Evolutionary conservation across 345 rosid species (phyloP), one percentile per base, ranked within the genome.

Genomic region (Gossypium australe): DNA sequence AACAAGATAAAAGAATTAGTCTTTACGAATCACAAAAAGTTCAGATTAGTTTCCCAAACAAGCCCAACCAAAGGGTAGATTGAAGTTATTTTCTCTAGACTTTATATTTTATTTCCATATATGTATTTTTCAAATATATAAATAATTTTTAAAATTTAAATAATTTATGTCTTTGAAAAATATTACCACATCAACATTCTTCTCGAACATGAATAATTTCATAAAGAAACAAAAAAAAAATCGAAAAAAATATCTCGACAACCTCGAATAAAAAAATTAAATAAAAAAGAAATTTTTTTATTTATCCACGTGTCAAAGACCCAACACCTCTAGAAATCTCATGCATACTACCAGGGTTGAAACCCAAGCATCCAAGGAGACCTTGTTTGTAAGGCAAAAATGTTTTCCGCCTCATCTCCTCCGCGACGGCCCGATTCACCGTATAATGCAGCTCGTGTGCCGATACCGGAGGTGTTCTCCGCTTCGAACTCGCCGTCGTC

Each of bases 381-480:
- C 99, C 94, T 70, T 88, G 98, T 82, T 83, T 93, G 91, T 95
- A 95, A 4, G 98, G 99, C 86, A 95, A 82, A 65, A 78, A 82
- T 0, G 99, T 95, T 78, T 88, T 95, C 89, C 81, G 90, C 85
- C 78, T 93, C 90, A 90, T 70, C 82, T 93, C 99, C 87, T 95
- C 99, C 6, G 97, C 78, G 1, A 78, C 92, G 24, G 98, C 97
- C 73, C 99, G 77, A 84, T 93, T 95, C 75, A 64, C 84, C 61
- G 92, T 90, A 81, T 95, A 95, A 87, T 87, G 98, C 80, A 89
- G 27, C 82, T 95, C 99, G 77, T 90, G 97, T 18, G 97, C 91
- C 18, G 97, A 90, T 57, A 88, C 81, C 18, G 76, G 63, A 2
- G 80, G 70, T 0, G 78, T 72, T 8, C 88, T 76, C 52, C 85